Conservation (phyloP, 306 rosid genomes). For the Trifolium subterraneum region DNA sequence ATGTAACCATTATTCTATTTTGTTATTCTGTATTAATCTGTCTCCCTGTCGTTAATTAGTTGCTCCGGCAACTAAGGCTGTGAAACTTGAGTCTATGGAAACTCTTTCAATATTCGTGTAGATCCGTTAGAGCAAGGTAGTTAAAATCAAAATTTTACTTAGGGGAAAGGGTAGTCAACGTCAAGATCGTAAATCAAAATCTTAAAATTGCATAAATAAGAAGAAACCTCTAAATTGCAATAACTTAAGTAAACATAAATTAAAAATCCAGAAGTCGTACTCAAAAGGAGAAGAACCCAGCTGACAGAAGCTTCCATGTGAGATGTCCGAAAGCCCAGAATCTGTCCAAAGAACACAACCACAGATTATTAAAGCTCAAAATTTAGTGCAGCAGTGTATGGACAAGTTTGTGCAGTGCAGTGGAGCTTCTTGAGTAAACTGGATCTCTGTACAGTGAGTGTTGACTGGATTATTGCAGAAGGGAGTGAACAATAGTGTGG, state of each 20-base stretch:
- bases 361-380: no score
- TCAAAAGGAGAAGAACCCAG: background rate
- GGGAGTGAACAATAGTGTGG: background rate
- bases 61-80: background rate
- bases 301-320: background rate
- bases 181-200: background rate
- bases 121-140: background rate
- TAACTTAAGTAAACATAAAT: background rate
- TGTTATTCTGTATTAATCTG: no score
- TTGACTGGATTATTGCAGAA: background rate
- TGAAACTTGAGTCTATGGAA: background rate
- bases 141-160: background rate
- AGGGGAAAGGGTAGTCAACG: background rate
- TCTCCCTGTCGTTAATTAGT: background rate
- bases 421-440: background rate
- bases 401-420: background rate
- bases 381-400: background rate
- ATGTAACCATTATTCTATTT: background rate
- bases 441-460: background rate
- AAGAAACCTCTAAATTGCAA: background rate
- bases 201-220: background rate
- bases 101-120: background rate
- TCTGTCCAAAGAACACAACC: background rate
- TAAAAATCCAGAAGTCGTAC: background rate
- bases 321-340: background rate